These are phyloP conservation scores for Nakaseomyces uthaithaninus DNA, from an alignment of 1,139 yeast species.

Conservation along the genomic window DNA sequence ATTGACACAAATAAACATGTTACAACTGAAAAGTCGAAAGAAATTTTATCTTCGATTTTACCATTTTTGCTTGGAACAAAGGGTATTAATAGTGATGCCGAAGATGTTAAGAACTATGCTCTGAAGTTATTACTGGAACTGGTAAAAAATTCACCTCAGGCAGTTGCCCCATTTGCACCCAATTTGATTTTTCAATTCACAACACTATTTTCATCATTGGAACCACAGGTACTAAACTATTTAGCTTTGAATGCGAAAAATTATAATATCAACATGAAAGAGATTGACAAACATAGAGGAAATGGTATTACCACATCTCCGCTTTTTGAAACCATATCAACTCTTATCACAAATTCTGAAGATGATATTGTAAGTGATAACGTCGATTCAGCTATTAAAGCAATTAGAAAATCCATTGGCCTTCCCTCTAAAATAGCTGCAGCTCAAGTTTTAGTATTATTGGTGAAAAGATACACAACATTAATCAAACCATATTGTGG, in stretches of 20 bases:
- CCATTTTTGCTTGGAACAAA: constrained; percentile 75
- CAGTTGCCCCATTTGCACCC: constrained; percentile 63
- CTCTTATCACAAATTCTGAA: constrained; percentile 52
- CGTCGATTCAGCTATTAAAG: constrained; percentile 40
- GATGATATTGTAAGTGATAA: constrained; percentile 45
- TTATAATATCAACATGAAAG: constrained; percentile 62
- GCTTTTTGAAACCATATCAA: constrained; percentile 80
- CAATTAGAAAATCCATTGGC: constrained; percentile 65
- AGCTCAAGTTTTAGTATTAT: constrained; percentile 60
- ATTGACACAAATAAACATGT: constrained; percentile 35
- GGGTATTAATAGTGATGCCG: constrained; percentile 79
- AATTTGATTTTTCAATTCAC: constrained; percentile 61
- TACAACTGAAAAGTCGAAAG: constrained; percentile 38
- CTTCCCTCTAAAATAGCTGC: constrained; percentile 88
- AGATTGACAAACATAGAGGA: constrained; percentile 70
- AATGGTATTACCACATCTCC: constrained; percentile 76
- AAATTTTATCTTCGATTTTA: constrained; percentile 53
- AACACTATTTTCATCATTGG: constrained; percentile 72
- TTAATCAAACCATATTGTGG: constrained; percentile 56
- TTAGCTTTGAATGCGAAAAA: constrained; percentile 83
- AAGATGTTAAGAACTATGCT: constrained; percentile 73
- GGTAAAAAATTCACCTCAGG: constrained; percentile 51
- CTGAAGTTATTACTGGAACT: constrained; percentile 63
- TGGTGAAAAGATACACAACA: constrained; percentile 52
- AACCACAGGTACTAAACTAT: constrained; percentile 85